Base-by-base conservation (phyloP, 2,329 filamentous ascomycete genomes). In the Juglanconis oblonga region DNA sequence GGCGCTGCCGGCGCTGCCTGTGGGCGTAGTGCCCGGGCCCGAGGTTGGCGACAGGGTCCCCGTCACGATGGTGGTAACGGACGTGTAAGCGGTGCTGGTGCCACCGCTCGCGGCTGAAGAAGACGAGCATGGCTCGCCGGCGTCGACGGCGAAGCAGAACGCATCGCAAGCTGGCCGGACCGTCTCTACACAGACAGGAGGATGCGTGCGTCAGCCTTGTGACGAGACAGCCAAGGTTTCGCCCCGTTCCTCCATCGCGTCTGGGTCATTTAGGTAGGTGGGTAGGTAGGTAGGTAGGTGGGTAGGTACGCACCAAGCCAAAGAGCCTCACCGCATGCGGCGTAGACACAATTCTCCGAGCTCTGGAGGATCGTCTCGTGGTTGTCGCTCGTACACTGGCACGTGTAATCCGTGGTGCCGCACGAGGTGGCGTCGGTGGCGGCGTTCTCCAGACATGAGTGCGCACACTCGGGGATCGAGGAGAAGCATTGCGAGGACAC, bases 381-480 rank as follows among this genome's bases (percentile, higher is more conserved):
- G 17, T 61, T 47, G 14, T 42, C 5, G 14, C n/a, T 13, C 11
- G 49, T 51, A 32, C 59, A 61, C 40, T 61, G 59, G 7, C 59
- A 61, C 5, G 17, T 4, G 3, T 45, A 61, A 35, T 61, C 59
- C 3, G 50, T 58, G 9, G 38, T 44, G 17, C 42, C 50, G 55
- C 59, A 61, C 17, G 53, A 45, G 29, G 47, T 55, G 11, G 55
- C 48, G 4, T 38, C 17, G 5, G 44, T 29, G 8, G 50, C 59
- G 9, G 32, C 55, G 40, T 33, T 40, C 7, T 29, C 2, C 31
- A 58, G 35, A 9, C 59, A 61, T 8, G 17, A 13, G 33, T 47
- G 59, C 29, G 59, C 59, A 11, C 59, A 61, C 33, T 52, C 47
- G 36, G 59, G 59, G 13, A 61, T 61, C 13, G 54, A 53, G 2